Conservation (phyloP, 306 rosid genomes). For the Quercus robur region DNA sequence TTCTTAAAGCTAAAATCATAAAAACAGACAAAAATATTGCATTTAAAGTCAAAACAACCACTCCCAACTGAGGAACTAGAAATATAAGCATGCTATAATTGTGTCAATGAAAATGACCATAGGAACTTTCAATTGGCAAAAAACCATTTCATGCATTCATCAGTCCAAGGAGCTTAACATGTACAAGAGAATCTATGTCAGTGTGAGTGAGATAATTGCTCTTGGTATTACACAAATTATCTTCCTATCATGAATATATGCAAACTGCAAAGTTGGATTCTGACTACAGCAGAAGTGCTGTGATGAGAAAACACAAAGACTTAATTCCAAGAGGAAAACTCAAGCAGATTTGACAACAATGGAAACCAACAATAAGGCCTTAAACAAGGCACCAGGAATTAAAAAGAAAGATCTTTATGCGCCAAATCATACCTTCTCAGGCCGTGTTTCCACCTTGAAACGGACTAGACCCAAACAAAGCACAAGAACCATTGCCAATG, state of each 20-base stretch:
- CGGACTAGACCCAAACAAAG: constrained; percentile 86
- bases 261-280: not conserved
- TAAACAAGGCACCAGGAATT: not conserved
- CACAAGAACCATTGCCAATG: constrained; percentile 65
- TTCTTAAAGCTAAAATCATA: not conserved
- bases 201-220: too few species aligned
- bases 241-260: not conserved
- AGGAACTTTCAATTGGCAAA: too few species aligned
- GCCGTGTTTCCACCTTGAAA: constrained; percentile 94
- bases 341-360: constrained; percentile 2
- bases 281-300: constrained; percentile 5
- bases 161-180: not conserved
- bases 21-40: not conserved
- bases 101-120: too few species aligned
- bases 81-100: not conserved
- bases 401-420: constrained; percentile 10
- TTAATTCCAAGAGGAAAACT: constrained; percentile 9
- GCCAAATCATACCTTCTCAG: constrained; percentile 70
- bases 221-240: too few species aligned
- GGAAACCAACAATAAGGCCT: not conserved
- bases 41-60: not conserved
- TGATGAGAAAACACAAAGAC: constrained; percentile 1
- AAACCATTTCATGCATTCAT: not conserved
- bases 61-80: not conserved
- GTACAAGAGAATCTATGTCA: not conserved